Evolutionary conservation across 768 basidiomycete species (phyloP).

Genomic region (Botryobasidium botryosum): DNA sequence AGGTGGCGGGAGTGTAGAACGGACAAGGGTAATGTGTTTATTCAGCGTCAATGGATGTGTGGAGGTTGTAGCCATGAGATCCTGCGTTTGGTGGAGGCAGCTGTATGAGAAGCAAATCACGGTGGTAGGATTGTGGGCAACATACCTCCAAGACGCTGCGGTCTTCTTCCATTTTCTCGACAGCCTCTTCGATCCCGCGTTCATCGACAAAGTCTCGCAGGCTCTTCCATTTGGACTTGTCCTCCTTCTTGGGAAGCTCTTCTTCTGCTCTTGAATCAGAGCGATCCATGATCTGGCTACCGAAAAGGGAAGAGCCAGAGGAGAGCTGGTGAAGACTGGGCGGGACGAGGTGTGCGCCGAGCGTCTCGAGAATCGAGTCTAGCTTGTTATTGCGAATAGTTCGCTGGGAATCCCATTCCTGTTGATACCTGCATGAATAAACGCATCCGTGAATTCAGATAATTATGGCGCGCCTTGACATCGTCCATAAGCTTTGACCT

Average conservation of each 20-base stretch:
- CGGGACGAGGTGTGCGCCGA: slow-evolving; percentile 57
- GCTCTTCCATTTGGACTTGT: slow-evolving; percentile 47
- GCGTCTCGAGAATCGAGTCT: slow-evolving; percentile 52
- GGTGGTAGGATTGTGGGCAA: slow-evolving; percentile 8
- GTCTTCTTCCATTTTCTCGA: slow-evolving; percentile 59
- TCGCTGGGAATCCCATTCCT: slow-evolving; percentile 63
- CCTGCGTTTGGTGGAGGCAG: slow-evolving; percentile 24
- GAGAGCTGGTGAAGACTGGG: slow-evolving; percentile 56
- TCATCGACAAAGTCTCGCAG: slow-evolving; percentile 78
- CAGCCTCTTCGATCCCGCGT: slow-evolving; percentile 54
- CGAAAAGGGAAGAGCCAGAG: slow-evolving; percentile 59
- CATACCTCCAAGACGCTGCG: slow-evolving; percentile 49
- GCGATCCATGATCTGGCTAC: slow-evolving; percentile 33
- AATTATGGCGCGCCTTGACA: slow-evolving; percentile 32
- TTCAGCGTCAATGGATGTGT: slow-evolving; percentile 50
- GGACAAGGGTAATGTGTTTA: slow-evolving; percentile 38
- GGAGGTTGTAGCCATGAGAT: slow-evolving; percentile 41
- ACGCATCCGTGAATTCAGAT: not conserved
- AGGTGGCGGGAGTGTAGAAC: slow-evolving; percentile 29
- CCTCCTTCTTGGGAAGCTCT: slow-evolving; percentile 2
- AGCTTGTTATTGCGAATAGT: slow-evolving; percentile 41
- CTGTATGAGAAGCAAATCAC: not conserved
- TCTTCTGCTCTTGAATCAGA: slow-evolving; percentile 5
- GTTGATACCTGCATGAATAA: not conserved
- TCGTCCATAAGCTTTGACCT: slow-evolving; percentile 40